A percentile compares a stretch with the other conserved stretches of the same genome.
Evolutionary conservation across 2,329 filamentous ascomycete genomes (phyloP).

Genomic region (Fusarium begoniae): DNA sequence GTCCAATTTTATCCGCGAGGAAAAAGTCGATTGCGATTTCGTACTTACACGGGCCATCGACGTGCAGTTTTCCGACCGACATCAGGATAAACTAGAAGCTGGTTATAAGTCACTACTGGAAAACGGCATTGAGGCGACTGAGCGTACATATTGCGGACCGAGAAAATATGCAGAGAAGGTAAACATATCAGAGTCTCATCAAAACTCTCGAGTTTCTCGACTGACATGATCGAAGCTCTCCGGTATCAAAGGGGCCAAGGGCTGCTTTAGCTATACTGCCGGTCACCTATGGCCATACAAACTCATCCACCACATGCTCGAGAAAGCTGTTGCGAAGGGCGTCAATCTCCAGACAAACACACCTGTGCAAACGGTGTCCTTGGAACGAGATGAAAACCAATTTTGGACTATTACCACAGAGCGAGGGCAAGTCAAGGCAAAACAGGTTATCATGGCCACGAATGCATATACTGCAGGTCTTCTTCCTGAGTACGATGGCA

Average conservation of each 20-base stretch:
- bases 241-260: constrained; percentile 48
- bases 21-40: too few relatives aligned
- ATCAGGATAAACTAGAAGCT: too few relatives aligned
- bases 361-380: constrained; percentile 17
- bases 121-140: too few relatives aligned
- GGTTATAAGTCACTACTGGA: too few relatives aligned
- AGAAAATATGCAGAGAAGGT: too few relatives aligned
- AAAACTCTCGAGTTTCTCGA: too few relatives aligned
- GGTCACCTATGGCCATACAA: constrained; percentile 48
- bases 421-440: constrained; percentile 54
- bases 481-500: constrained; percentile 56
- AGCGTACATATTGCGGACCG: too few relatives aligned
- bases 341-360: constrained; percentile 45
- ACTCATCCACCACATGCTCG: constrained; percentile 41
- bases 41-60: too few relatives aligned
- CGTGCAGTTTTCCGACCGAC: too few relatives aligned
- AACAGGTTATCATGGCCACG: background rate
- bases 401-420: constrained; percentile 8
- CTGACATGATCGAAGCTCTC: background rate
- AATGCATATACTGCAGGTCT: constrained; percentile 2
- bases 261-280: constrained; percentile 44
- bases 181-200: too few relatives aligned
- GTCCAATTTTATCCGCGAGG: too few relatives aligned
- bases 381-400: background rate
- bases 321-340: constrained; percentile 23